These are phyloP conservation scores for fission yeast (Schizosaccharomyces pombe) DNA, from an alignment of 805 yeast species.

Conservation along the genomic window DNA sequence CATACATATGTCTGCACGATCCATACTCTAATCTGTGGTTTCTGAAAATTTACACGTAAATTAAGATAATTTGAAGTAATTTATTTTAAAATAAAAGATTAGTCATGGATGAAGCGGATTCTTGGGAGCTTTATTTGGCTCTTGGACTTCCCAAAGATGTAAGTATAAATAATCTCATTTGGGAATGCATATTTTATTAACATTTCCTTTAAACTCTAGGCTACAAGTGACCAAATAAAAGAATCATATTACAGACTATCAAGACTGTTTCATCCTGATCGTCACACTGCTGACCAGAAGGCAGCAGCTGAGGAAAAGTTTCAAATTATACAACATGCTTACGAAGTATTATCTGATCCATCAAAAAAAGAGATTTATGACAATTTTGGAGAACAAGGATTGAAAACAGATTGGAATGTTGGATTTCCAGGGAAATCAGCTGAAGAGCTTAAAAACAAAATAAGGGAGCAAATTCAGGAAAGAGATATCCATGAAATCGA, in stretches of 20 bases:
- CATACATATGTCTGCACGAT: no score
- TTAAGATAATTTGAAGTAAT: no score
- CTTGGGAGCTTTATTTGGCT: neutral
- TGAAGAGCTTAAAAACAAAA: neutral
- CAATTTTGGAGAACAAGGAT: neutral
- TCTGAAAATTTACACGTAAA: no score
- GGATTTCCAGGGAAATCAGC: neutral
- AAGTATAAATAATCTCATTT: neutral
- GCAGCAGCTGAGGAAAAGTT: neutral
- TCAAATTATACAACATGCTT: neutral
- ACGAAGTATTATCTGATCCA: conserved; percentile 4
- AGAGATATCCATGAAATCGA: neutral
- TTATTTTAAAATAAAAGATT: no score
- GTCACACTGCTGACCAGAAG: neutral
- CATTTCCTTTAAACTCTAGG: neutral
- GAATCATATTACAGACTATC: neutral
- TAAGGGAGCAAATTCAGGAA: neutral
- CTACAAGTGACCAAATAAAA: neutral
- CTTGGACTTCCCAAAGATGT: neutral
- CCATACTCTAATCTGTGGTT: no score
- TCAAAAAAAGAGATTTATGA: neutral
- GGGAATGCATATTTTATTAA: neutral
- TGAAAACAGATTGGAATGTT: neutral
- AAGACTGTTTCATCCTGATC: conserved; percentile 3
- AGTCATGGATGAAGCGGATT: neutral